Evolutionary conservation across 1,139 yeast genomes (phyloP).

Genomic region (Protomyces inouyei): DNA sequence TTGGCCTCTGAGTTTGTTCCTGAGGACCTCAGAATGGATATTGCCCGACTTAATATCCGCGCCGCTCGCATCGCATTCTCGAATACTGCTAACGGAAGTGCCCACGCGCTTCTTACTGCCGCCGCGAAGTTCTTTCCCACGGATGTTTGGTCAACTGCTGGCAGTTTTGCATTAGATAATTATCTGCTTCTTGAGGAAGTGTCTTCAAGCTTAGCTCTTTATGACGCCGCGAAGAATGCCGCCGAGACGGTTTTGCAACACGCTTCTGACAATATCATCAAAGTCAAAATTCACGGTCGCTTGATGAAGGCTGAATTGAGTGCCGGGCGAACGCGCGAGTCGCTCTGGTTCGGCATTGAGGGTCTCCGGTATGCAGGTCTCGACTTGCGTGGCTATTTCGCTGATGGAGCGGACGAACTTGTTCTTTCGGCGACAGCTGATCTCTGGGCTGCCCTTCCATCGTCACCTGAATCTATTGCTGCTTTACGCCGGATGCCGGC

Average conservation of each 20-base stretch:
- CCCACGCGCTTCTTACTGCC: background rate
- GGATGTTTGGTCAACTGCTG: conserved; percentile 5
- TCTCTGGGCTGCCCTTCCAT: conserved; percentile 11
- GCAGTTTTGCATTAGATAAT: background rate
- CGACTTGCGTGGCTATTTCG: background rate
- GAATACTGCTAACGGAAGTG: conserved; percentile 15
- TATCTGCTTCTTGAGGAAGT: conserved; percentile 9
- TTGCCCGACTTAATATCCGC: conserved; percentile 10
- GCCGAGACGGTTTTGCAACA: background rate
- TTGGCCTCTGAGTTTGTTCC: background rate
- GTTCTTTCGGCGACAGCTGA: background rate
- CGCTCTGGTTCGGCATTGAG: background rate
- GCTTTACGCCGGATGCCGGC: background rate
- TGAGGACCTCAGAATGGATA: background rate
- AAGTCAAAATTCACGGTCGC: conserved; percentile 2
- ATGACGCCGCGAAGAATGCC: conserved; percentile 7
- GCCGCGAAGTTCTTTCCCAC: background rate
- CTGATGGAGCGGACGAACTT: background rate
- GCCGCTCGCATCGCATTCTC: conserved; percentile 20
- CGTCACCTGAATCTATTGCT: background rate
- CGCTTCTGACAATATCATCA: background rate
- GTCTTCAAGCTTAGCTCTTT: conserved; percentile 2
- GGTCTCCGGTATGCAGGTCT: conserved; percentile 10
- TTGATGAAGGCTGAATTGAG: conserved; percentile 1
- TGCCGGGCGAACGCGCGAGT: background rate